A percentile compares a stretch with the other conserved stretches of the same genome.
phyloP scores from a whole-genome alignment of 2,329 filamentous ascomycete species.

The Acrocalymma vagum region DNA sequence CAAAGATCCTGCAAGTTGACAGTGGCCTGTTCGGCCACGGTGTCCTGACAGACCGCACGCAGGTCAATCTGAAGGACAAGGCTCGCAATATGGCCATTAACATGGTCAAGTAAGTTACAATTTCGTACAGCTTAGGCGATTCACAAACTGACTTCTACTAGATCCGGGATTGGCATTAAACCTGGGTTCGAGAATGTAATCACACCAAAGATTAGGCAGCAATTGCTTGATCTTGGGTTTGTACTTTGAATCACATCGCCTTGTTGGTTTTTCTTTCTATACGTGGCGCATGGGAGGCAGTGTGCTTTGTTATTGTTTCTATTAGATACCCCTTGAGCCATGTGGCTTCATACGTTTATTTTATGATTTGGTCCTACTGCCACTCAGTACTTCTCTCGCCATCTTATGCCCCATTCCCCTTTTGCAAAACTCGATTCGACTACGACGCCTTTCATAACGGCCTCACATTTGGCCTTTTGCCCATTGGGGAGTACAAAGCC shows the following conservation, averaged over 20 bases:
- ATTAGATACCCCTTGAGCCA: conserved; percentile 25
- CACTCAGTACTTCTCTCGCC: conserved; percentile 56
- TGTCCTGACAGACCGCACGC: conserved; percentile 49
- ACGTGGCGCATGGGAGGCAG: not conserved
- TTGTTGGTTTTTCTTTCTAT: not conserved
- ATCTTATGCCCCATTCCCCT: conserved; percentile 66
- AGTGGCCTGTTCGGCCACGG: conserved; percentile 18
- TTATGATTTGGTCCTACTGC: not conserved
- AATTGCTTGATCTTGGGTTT: conserved; percentile 32
- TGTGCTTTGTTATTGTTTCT: conserved; percentile 9
- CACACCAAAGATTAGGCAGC: conserved; percentile 21
- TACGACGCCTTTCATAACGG: conserved; percentile 65
- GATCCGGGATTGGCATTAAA: conserved; percentile 36
- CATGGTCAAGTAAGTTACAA: conserved; percentile 48
- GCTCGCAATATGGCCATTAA: conserved; percentile 49
- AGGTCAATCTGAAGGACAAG: conserved; percentile 62
- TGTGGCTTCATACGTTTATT: conserved; percentile 14
- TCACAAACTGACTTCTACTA: conserved; percentile 20
- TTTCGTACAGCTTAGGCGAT: not conserved
- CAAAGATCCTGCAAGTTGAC: conserved; percentile 51
- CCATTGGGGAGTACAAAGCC: conserved; percentile 51
- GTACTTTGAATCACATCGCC: conserved; percentile 12
- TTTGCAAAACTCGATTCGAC: conserved; percentile 70
- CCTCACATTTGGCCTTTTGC: conserved; percentile 61
- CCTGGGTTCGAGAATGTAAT: conserved; percentile 39